phyloP scores from a whole-genome alignment of 306 rosid genomes.

The Prosopis cineraria region DNA sequence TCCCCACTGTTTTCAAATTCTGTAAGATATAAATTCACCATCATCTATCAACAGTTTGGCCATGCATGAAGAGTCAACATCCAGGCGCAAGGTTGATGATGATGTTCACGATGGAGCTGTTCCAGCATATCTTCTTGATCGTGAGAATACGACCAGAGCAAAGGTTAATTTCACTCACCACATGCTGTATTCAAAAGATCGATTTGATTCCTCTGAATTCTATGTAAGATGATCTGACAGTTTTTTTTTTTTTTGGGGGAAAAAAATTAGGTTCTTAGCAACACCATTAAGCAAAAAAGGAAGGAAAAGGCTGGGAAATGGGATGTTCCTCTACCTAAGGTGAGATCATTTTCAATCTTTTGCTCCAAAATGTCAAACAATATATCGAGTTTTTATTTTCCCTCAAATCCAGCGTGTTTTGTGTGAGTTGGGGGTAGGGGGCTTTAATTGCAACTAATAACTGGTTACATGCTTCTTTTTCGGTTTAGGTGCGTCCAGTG shows the following conservation, averaged over 20 bases:
- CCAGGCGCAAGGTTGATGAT: conserved; percentile 82
- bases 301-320: conserved; percentile 98
- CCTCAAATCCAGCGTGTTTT: background rate
- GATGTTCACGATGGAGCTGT: conserved; percentile 81
- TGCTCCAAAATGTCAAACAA: background rate
- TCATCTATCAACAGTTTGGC: conserved; percentile 53
- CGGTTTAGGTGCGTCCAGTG: conserved; percentile 67
- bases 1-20: background rate
- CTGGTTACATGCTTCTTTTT: background rate
- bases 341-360: conserved; percentile 8
- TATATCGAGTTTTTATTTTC: background rate
- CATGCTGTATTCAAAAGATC: background rate
- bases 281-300: conserved; percentile 91
- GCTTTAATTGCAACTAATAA: background rate
- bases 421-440: background rate
- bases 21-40: background rate
- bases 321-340: conserved; percentile 97
- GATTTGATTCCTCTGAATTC: background rate
- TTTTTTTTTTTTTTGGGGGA: background rate
- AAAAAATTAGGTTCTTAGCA: conserved; percentile 74
- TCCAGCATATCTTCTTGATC: conserved; percentile 86
- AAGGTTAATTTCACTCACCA: conserved; percentile 47
- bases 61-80: conserved; percentile 86
- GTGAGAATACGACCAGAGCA: conserved; percentile 80
- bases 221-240: conserved; percentile 6